These are phyloP conservation scores for Trichoderma reesei DNA, from an alignment of 495 filamentous ascomycete species.

Conservation along the genomic window DNA sequence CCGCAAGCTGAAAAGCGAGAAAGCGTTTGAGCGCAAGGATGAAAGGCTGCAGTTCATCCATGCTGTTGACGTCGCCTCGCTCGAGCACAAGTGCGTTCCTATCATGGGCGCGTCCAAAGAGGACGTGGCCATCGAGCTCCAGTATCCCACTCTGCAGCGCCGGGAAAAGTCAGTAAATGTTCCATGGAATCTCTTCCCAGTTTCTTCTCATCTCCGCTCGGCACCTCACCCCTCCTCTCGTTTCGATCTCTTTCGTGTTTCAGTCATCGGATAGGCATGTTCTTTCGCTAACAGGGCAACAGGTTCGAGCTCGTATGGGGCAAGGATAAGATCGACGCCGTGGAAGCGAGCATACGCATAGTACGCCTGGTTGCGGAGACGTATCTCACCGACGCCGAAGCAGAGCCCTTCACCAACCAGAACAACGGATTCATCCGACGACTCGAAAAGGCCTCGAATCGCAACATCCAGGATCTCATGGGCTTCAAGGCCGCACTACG, in stretches of 20 bases:
- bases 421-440: conserved; percentile 61
- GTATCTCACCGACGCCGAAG: conserved; percentile 61
- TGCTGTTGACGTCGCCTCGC: conserved; percentile 55
- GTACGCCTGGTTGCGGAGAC: conserved; percentile 61
- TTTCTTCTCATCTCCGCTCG: not conserved
- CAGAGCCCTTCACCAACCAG: conserved; percentile 59
- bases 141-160: conserved; percentile 63
- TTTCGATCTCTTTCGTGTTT: not conserved
- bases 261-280: not conserved
- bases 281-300: conserved; percentile 11
- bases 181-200: too few relatives aligned
- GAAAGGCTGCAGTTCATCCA: conserved; percentile 49
- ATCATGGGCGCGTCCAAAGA: conserved; percentile 37
- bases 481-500: conserved; percentile 60
- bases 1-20: conserved; percentile 49
- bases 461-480: conserved; percentile 50
- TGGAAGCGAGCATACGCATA: conserved; percentile 74
- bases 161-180: conserved; percentile 49
- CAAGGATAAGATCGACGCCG: conserved; percentile 72
- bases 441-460: conserved; percentile 55
- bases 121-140: conserved; percentile 48
- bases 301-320: conserved; percentile 73
- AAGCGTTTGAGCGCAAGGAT: conserved; percentile 46
- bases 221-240: not conserved
- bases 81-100: conserved; percentile 35